These are phyloP conservation scores for Adansonia digitata DNA, from an alignment of 345 rosid species.

Conservation along the genomic window DNA sequence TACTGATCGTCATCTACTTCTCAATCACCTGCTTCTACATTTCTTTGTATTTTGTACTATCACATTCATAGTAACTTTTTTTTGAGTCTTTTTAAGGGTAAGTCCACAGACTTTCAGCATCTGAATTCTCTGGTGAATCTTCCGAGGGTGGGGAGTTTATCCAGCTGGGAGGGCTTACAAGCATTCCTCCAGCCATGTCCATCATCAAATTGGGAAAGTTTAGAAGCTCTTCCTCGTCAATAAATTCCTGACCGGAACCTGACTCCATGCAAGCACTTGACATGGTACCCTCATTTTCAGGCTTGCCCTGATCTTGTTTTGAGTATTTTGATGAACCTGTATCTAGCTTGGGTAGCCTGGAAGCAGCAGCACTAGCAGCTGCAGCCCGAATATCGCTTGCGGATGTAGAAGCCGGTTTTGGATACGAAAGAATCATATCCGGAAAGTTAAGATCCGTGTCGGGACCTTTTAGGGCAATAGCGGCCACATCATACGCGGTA, in stretches of 20 bases:
- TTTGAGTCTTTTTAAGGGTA: slow-evolving; percentile 23
- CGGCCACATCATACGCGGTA: slow-evolving; percentile 72
- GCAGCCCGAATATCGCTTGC: slow-evolving; percentile 52
- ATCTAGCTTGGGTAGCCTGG: slow-evolving; percentile 17
- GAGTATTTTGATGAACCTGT: not conserved
- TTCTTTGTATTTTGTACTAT: not conserved
- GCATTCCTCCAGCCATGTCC: slow-evolving; percentile 76
- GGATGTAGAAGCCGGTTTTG: slow-evolving; percentile 41
- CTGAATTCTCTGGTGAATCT: slow-evolving; percentile 51
- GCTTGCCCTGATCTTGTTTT: slow-evolving; percentile 22
- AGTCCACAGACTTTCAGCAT: slow-evolving; percentile 57
- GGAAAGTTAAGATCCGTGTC: slow-evolving; percentile 56
- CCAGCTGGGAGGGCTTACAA: slow-evolving; percentile 63
- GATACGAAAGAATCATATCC: slow-evolving; percentile 37
- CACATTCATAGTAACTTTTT: not conserved
- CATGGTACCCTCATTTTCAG: slow-evolving; percentile 13
- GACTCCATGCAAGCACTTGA: slow-evolving; percentile 10
- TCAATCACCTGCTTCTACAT: not conserved
- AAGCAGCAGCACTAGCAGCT: slow-evolving; percentile 50
- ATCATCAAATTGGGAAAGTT: slow-evolving; percentile 58
- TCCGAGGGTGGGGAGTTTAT: slow-evolving; percentile 40
- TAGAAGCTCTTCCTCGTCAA: slow-evolving; percentile 53
- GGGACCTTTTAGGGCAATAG: slow-evolving; percentile 62
- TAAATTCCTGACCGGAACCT: slow-evolving; percentile 24
- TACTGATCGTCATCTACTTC: not conserved